phyloP scores from a whole-genome alignment of 1,284 basidiomycete genomes.

The Quambalaria eucalypti region DNA sequence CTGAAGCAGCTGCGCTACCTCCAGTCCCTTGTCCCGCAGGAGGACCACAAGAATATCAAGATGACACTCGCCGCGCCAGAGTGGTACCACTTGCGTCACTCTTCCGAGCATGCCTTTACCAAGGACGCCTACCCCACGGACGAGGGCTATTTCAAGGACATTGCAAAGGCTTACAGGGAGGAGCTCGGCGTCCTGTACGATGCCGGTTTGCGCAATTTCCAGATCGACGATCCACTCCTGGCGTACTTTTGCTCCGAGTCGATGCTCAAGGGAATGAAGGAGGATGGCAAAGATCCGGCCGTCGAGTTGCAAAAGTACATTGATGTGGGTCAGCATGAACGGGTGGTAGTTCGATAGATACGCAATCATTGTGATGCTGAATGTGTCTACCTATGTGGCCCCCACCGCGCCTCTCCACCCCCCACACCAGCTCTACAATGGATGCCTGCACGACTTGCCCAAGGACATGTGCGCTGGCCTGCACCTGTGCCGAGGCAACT shows the following conservation, averaged over 20 bases:
- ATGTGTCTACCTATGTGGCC: no score
- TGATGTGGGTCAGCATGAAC: no score
- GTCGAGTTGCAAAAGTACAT: no score
- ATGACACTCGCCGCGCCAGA: slow-evolving; percentile 3
- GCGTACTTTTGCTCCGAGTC: slow-evolving; percentile 3
- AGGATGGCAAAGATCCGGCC: neutral
- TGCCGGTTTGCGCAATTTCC: slow-evolving; percentile 1
- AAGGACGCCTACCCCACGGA: neutral
- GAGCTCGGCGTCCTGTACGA: slow-evolving; percentile 2
- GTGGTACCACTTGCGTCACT: slow-evolving; percentile 2
- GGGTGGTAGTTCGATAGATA: no score
- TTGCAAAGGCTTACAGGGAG: slow-evolving; percentile 1
- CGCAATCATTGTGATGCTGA: no score
- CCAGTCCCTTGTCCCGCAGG: neutral
- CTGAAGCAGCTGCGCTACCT: neutral
- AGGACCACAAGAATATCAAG: slow-evolving; percentile 4
- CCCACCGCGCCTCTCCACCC: no score
- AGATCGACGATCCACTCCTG: slow-evolving; percentile 3
- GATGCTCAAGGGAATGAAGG: slow-evolving; percentile 3
- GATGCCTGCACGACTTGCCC: no score
- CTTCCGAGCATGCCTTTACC: slow-evolving; percentile 1
- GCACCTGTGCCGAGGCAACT: no score
- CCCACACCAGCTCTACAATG: no score
- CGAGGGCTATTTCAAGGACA: slow-evolving; percentile 1
- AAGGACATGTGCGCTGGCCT: no score